Base-by-base conservation (phyloP, 139 green algal species). In the Chlamydomonas sp. region DNA sequence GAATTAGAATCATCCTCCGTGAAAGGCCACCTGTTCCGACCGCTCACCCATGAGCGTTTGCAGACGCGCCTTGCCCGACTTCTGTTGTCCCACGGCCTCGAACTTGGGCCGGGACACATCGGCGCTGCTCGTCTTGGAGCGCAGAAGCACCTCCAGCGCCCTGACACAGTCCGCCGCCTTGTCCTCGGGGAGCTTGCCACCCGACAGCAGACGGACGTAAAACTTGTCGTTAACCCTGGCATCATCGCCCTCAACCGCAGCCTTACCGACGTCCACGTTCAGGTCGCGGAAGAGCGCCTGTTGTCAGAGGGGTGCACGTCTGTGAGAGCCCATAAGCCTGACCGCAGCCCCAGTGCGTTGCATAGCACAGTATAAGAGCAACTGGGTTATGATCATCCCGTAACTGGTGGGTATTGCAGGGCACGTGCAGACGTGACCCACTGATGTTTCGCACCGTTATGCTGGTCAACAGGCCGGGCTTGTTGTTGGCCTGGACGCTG, bases 11-110 rank as follows among this genome's bases (percentile, higher is more conserved):
- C 60, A 31, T 58, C 18, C 18, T 63, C 31, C 78, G 61, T 88
- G 10, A 15, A 64, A 63, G 63, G 8, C 31, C 20, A 57, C 62
- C 61, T 7, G 3, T 60, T 71, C 62, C 8, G 14, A 62, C 5
- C 66, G 9, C 92, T 84, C 68, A 96, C 94, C 94, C 95, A 99
- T 97, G 18, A 99, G 92, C n/a, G 90, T 94, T 86, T 97, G 96
- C 58, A 98, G 91, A 60, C 95, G 92, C 49, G 95, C 66, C 79
- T 92, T 96, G 72, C 79, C 77, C 60, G 60, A 63, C 71, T 85
- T 63, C 17, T 69, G 71, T 61, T 86, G 79, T 5, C 78, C 64
- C 20, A 60, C 17, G 2, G 64, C 73, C 72, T 84, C 77, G 18
- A 96, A 95, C 86, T 94, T 93, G 74, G 92, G 92, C 0, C 90